Evolutionary conservation across 257 asterid genomes (phyloP), one percentile per base, ranked within the genome.

Genomic region (Fraxinus quadrangulata): DNA sequence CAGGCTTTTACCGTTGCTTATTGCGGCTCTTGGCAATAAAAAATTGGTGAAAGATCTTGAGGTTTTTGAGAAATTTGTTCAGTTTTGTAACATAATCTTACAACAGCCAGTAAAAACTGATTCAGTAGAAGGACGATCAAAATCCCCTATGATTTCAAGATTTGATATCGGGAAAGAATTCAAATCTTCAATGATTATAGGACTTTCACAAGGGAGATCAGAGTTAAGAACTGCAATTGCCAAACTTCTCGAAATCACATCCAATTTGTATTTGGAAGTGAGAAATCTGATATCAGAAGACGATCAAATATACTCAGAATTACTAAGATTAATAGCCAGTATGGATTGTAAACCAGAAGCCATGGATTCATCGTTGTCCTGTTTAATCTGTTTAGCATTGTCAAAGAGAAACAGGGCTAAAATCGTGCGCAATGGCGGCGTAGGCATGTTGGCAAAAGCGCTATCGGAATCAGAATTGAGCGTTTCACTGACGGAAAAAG

Each of bases 381-480:
- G 89, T 47, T 65, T 93, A 70, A 67, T 87, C 16, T 86, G 86
- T 4, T 49, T 89, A 69, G 79, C 88, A 16, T 73, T 76, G 70
- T 73, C 77, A 0, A 85, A 82, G 79, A 77, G 76, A 49, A 90
- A 88, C 74, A 79, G 90, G 61, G 37, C 67, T 0, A 88, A 76
- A 68, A 68, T 93, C 4, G 91, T 89, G 12, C 86, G 86, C 12
- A 77, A 79, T 13, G 96, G 96, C 4, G 91, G 91, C 3, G 93
- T 90, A 2, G 76, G 56, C 42, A 85, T 75, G 6, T 74, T 88
- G 9, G 69, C 92, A 23, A 87, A 84, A 74, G 86, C 87, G 7
- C 85, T 91, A 0, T 51, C 86, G 23, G 88, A 79, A 26, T 82
- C 87, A 45, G 94, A 92, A 67, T 69, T 90, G 74, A 84, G 73